A percentile compares a stretch with the other conserved stretches of the same genome.
Conservation (phyloP, 768 basidiomycete species). For the Suillus bovinus region DNA sequence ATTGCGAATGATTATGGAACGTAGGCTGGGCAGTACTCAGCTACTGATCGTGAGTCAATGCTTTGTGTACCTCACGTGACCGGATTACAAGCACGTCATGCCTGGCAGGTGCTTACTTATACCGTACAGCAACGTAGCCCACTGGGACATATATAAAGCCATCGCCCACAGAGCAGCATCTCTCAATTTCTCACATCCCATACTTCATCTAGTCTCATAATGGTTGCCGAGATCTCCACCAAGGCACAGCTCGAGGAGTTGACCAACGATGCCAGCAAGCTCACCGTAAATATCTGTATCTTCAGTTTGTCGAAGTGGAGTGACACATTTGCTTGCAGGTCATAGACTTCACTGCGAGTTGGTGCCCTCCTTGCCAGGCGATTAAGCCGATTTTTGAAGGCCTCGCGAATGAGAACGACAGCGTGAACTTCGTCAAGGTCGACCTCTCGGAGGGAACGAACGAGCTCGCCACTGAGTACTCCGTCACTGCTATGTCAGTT, state of each 20-base stretch:
- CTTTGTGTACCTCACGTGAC: no score
- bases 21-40: no score
- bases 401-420: slow-evolving; percentile 63
- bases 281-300: background rate
- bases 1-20: background rate
- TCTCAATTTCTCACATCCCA: background rate
- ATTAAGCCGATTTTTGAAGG: slow-evolving; percentile 78
- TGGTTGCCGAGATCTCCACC: background rate
- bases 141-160: background rate
- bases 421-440: slow-evolving; percentile 83
- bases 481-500: slow-evolving; percentile 71
- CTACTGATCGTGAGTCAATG: no score
- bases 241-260: background rate
- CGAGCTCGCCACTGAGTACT: slow-evolving; percentile 66
- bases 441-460: slow-evolving; percentile 65
- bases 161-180: background rate
- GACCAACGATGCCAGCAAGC: background rate
- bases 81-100: background rate
- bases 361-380: slow-evolving; percentile 86
- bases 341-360: slow-evolving; percentile 2
- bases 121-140: background rate
- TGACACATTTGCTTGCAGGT: background rate
- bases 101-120: background rate
- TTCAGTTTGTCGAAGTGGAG: background rate
- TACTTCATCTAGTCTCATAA: background rate